A percentile compares a stretch with the other conserved stretches of the same genome.
Evolutionary conservation across 805 yeast genomes (phyloP).

Genomic region (Pichia cephalocereana): DNA sequence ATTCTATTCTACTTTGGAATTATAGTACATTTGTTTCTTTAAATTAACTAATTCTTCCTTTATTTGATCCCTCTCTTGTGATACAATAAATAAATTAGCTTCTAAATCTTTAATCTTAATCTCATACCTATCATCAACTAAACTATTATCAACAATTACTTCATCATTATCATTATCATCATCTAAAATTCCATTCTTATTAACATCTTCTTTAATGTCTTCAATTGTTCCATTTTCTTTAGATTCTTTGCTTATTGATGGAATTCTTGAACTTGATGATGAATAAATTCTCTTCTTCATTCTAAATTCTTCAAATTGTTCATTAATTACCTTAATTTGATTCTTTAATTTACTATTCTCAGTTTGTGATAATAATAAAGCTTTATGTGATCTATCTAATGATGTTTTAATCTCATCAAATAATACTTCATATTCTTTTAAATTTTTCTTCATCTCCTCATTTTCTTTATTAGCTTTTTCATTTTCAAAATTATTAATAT

Average conservation of each 20-base stretch:
- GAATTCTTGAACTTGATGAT: constrained; percentile 4
- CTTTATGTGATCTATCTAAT: constrained; percentile 65
- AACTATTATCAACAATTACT: constrained; percentile 23
- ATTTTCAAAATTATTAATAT: neutral
- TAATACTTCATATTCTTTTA: constrained; percentile 45
- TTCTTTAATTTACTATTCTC: constrained; percentile 58
- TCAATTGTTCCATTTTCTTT: neutral
- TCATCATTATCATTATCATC: constrained; percentile 12
- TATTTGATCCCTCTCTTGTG: constrained; percentile 76
- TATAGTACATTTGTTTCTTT: constrained; percentile 44
- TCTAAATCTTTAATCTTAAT: constrained; percentile 73
- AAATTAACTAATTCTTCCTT: constrained; percentile 49
- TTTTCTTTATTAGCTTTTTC: constrained; percentile 7
- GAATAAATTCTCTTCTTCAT: constrained; percentile 25
- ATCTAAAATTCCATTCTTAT: neutral
- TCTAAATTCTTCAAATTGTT: constrained; percentile 63
- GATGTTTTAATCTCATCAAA: constrained; percentile 66
- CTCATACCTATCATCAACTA: constrained; percentile 48
- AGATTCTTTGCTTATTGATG: neutral
- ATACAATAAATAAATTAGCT: constrained; percentile 72
- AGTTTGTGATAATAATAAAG: constrained; percentile 62
- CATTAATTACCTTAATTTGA: constrained; percentile 42
- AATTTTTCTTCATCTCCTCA: constrained; percentile 19
- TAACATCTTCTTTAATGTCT: neutral
- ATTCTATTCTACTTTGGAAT: too few species aligned